A percentile compares a stretch with the other conserved stretches of the same genome.
phyloP scores from a whole-genome alignment of 2,329 filamentous ascomycete genomes.

The Ascochyta clinopodiicola region DNA sequence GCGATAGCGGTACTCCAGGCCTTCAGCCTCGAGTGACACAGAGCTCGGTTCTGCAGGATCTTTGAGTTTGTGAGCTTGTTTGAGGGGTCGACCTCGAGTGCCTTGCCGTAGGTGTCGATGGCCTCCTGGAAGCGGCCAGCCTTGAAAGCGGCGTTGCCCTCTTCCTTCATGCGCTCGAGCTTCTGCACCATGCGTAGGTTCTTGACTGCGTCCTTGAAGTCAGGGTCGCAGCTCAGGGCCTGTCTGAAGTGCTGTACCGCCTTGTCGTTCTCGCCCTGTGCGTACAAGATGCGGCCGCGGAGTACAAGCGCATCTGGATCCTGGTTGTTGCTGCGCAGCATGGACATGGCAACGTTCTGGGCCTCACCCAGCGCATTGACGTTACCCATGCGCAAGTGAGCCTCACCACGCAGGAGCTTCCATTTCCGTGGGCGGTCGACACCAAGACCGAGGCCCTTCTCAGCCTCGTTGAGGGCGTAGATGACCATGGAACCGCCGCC shows the following conservation, averaged over 20 bases:
- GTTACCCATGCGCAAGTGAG: slow-evolving; percentile 90
- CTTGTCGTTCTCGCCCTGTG: slow-evolving; percentile 93
- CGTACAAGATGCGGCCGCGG: slow-evolving; percentile 84
- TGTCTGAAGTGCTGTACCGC: slow-evolving; percentile 91
- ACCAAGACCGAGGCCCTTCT: slow-evolving; percentile 76
- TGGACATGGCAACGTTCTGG: slow-evolving; percentile 86
- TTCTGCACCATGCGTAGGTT: slow-evolving; percentile 90
- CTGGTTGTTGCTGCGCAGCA: slow-evolving; percentile 84
- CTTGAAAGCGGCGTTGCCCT: slow-evolving; percentile 92
- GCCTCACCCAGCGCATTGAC: slow-evolving; percentile 88
- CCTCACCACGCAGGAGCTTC: slow-evolving; percentile 90
- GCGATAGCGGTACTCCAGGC: slow-evolving; percentile 80
- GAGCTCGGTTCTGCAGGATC: slow-evolving; percentile 89
- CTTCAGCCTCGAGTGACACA: slow-evolving; percentile 84
- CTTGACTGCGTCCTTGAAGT: slow-evolving; percentile 87
- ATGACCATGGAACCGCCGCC: slow-evolving; percentile 89
- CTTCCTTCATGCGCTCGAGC: slow-evolving; percentile 90
- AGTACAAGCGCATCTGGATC: slow-evolving; percentile 94
- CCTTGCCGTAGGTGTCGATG: slow-evolving; percentile 82
- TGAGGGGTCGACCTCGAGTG: slow-evolving; percentile 81
- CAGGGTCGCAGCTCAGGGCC: slow-evolving; percentile 87
- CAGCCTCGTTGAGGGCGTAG: slow-evolving; percentile 89
- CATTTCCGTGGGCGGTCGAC: slow-evolving; percentile 88
- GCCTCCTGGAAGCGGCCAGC: slow-evolving; percentile 78
- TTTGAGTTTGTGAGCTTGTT: slow-evolving; percentile 96